phyloP scores from a whole-genome alignment of 495 filamentous ascomycete species.

The Cetradonia linearis region DNA sequence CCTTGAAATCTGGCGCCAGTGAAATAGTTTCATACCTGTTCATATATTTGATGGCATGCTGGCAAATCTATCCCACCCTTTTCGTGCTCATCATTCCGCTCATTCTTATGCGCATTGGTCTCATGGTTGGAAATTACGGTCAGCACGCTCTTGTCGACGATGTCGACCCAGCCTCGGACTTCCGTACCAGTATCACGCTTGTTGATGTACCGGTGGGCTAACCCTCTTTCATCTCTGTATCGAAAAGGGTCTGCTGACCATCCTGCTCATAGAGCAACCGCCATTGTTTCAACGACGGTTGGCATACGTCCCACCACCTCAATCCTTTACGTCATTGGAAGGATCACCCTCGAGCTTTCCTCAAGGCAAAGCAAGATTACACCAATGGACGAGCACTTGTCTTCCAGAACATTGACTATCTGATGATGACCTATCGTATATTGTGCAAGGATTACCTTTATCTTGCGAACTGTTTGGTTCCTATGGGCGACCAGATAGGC shows the following conservation, averaged over 20 bases:
- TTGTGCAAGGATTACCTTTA: conserved; percentile 52
- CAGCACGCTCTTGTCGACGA: conserved; percentile 68
- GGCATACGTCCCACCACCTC: conserved; percentile 67
- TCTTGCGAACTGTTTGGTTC: conserved; percentile 54
- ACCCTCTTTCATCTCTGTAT: neutral
- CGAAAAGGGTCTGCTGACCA: conserved; percentile 1
- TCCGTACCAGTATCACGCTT: conserved; percentile 58
- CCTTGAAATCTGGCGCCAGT: conserved; percentile 43
- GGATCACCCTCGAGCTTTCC: conserved; percentile 56
- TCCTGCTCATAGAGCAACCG: conserved; percentile 47
- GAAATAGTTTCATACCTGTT: conserved; percentile 45
- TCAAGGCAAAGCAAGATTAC: conserved; percentile 53
- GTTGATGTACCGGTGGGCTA: conserved; percentile 58
- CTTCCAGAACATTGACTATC: conserved; percentile 62
- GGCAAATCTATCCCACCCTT: conserved; percentile 42
- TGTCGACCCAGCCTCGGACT: conserved; percentile 56
- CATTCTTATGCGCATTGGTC: conserved; percentile 45
- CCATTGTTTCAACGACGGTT: conserved; percentile 68
- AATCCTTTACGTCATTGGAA: conserved; percentile 67
- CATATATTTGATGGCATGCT: conserved; percentile 39
- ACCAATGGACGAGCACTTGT: conserved; percentile 50
- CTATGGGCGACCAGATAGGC: conserved; percentile 54
- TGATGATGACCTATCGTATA: conserved; percentile 54
- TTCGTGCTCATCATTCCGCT: conserved; percentile 55
- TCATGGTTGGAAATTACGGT: conserved; percentile 70